Base-by-base conservation (phyloP, 768 basidiomycete genomes). In the Leccinum olivaceopallidum region DNA sequence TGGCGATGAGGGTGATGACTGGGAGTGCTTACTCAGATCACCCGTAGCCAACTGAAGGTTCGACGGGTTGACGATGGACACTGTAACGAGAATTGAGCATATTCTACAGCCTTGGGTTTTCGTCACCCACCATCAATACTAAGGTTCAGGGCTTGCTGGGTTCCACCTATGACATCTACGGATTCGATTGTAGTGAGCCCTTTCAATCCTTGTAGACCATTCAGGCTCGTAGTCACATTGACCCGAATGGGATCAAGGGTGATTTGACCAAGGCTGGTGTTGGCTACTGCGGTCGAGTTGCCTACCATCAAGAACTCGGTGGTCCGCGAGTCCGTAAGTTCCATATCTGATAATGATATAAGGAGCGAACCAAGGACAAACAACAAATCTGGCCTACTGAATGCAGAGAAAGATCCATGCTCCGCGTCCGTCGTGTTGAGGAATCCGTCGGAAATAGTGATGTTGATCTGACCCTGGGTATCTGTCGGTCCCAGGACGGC, bases 221-320 rank as follows among this genome's bases (percentile, higher is more conserved):
- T 73, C 53, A 91, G 72, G 16, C 75, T 78, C 5, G 86, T 85
- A 7, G 86, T 78, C 3, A 90, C 88, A 63, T 89, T 84, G 69
- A 91, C 87, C 59, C 83, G 83, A 71, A 91, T 90, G 6, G 86
- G 81, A 68, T 88, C 81, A 8, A 91, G 78, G n/a, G 82, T 85
- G 59, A 91, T 83, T 64, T 82, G 77, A 42, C 89, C 89, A 56
- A 89, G 78, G 67, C 81, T 83, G 67, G 80, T 80, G 62, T 80
- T 85, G 22, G 88, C 84, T 9, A 87, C 72, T 4, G 89, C 83
- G 20, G 78, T 77, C 56, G 88, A 84, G 61, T 80, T 77, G 36
- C 88, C 88, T 50, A 84, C 74, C 39, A 90, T 78, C 44, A 77
- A 75, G 72, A 90, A 90, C 10, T 80, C 71, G 34, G 79, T 78